These are phyloP conservation scores for Lathyrus tuberosus DNA, from an alignment of 306 rosid species.

Conservation along the genomic window DNA sequence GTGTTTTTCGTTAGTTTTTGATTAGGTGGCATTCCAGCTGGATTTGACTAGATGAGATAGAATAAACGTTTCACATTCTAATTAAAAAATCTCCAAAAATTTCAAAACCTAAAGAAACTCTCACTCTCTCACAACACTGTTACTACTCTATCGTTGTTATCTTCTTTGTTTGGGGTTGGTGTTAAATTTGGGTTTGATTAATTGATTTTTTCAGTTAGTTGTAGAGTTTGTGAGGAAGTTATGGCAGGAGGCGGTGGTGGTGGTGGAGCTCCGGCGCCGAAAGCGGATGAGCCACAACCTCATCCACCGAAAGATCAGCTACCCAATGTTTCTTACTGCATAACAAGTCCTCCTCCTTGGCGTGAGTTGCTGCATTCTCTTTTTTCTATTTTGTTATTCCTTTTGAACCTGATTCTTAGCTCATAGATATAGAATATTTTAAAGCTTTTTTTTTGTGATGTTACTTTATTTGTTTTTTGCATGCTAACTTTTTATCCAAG, in stretches of 20 bases:
- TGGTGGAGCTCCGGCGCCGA: slow-evolving; percentile 64
- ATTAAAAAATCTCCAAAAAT: no score
- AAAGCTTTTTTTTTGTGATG: slow-evolving; percentile 15
- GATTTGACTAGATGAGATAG: no score
- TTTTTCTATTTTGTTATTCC: slow-evolving; percentile 29
- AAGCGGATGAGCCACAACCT: slow-evolving; percentile 85
- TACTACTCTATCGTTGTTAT: no score
- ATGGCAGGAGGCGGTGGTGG: slow-evolving; percentile 87
- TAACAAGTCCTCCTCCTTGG: slow-evolving; percentile 99
- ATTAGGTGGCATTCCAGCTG: no score
- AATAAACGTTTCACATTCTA: no score
- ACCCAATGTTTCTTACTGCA: slow-evolving; percentile 78
- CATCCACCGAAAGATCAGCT: slow-evolving; percentile 98
- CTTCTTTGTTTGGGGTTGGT: no score
- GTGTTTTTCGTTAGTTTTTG: no score
- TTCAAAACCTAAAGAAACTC: no score
- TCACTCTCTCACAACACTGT: no score
- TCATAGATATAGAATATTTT: slow-evolving; percentile 38
- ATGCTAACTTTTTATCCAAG: slow-evolving; percentile 31
- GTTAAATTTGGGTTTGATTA: slow-evolving; percentile 45
- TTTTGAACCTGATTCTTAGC: slow-evolving; percentile 50
- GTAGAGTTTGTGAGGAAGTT: slow-evolving; percentile 32
- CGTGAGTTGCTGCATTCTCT: slow-evolving; percentile 63
- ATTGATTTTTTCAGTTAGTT: slow-evolving; percentile 33
- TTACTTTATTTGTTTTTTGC: slow-evolving; percentile 31